Evolutionary conservation across 2,329 filamentous ascomycete genomes (phyloP).

Genomic region (Emergomyces orientalis): DNA sequence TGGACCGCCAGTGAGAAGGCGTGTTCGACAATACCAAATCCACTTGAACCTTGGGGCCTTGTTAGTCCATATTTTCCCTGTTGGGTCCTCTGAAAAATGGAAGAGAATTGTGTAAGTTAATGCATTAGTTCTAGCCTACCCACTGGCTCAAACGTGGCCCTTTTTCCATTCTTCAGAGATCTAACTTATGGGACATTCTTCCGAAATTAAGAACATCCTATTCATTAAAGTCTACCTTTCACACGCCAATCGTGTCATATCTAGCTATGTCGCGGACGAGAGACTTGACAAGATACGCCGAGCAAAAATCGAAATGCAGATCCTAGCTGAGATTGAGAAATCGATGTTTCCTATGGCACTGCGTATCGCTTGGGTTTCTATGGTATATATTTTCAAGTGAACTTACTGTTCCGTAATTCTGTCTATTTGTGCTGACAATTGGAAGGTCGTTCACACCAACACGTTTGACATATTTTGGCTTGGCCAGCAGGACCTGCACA

Average conservation of each 20-base stretch:
- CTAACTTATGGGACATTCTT: background rate
- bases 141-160: background rate
- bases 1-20: background rate
- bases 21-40: background rate
- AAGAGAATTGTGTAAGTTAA: background rate
- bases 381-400: constrained; percentile 14
- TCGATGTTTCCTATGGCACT: constrained; percentile 15
- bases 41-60: background rate
- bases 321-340: constrained; percentile 19
- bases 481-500: constrained; percentile 14
- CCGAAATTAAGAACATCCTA: background rate
- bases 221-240: constrained; percentile 19
- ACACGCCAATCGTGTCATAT: constrained; percentile 18
- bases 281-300: constrained; percentile 17
- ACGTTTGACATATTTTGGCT: constrained; percentile 22
- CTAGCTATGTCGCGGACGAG: constrained; percentile 11
- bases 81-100: background rate
- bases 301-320: constrained; percentile 18
- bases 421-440: background rate
- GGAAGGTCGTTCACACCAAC: constrained; percentile 19
- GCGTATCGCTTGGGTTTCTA: constrained; percentile 20
- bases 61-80: background rate
- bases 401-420: background rate
- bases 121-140: background rate
- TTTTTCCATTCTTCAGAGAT: background rate